Base-by-base conservation (phyloP, 495 filamentous ascomycete genomes). In the Cudoniella acicularis region DNA sequence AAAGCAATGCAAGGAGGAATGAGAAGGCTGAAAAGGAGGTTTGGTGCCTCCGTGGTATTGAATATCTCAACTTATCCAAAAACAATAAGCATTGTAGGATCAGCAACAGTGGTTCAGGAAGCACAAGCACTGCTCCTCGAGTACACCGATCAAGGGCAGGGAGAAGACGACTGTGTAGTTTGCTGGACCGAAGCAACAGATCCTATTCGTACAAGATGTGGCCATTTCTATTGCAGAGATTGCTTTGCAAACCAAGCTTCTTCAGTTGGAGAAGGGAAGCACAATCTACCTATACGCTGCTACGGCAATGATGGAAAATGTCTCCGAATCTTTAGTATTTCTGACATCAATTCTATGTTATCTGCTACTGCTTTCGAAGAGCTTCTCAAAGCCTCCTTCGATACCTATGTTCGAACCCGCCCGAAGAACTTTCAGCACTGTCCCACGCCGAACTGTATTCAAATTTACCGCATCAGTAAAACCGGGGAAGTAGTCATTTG, bases 211-310 rank as follows among this genome's bases (percentile, higher is more conserved):
- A 75, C 73, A 10, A 16, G 43, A 6, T 82, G 79, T 58, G 56
- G 56, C 2, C 79, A 81, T 57, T 48, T 56, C 10, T 82, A 80
- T 62, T 80, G 78, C 66, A 59, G 60, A 0, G 70, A 71, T n/a
- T 80, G 78, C 52, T 76, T 81, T 53, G 59, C 66, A 2, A 50
- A 64, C 18, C 50, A 74, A 21, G 74, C 74, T 49, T 55, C 64
- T 30, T 68, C 75, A 2, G 58, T 57, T 26, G 49, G 24, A 2
- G 59, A 54, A 3, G 51, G 50, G 18, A 25, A 60, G 0, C 43
- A n/a, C n/a, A n/a, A n/a, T n/a, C n/a, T 66, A 10, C 59, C 64
- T 20, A 55, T 79, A 3, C 40, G 17, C 3, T 80, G 74, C 62
- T 57, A 52, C 16, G 72, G 72, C 16, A 41, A 57, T 3, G 51